Base-by-base conservation (phyloP, 1,284 basidiomycete genomes). In the Naganishia sp. region DNA sequence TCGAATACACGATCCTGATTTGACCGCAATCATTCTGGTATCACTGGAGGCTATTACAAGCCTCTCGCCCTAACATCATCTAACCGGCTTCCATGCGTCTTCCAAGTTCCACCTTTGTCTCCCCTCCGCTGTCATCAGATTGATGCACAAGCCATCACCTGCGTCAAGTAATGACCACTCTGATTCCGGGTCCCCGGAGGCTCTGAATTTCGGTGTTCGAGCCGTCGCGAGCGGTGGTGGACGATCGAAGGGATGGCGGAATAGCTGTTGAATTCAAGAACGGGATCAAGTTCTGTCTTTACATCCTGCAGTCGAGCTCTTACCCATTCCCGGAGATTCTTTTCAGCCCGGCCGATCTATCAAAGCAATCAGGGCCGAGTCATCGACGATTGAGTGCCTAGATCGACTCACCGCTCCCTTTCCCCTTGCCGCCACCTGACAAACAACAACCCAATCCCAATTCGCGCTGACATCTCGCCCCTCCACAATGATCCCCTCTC, bases 361-460 rank as follows among this genome's bases (percentile, higher is more conserved):
- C 13, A 25, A 25, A 55, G 47, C 49, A 17, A 35, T 21, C 18
- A 15, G 18, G 21, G 9, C 17, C 10, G 21, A 10, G 25, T 31
- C 18, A 21, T 18, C 21, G 15, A 32, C 7, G 50, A 17, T 42
- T 23, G 15, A 23, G 10, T 21, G 18, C 6, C 42, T 49, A 28
- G 10, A 18, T 9, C 50, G 11, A 63, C 66, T 57, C 21, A 67
- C 68, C n/a, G 68, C 69, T 10, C 70, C 69, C 31, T 65, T 61
- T 31, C 70, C 69, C 43, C 62, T 61, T 7, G 69, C 70, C 21
- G 62, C 62, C 13, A 69, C 68, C 49, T 69, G 64, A 57, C 47
- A 60, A 6, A 72, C 63, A 0, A 69, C 58, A 3, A 70, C 52
- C 71, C 71, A 72, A 15, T 70, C 67, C 71, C 71, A 72, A 62